Evolutionary conservation across 2,329 filamentous ascomycete genomes (phyloP), one percentile per base, ranked within the genome.

Genomic region (Lachnellula cervina): DNA sequence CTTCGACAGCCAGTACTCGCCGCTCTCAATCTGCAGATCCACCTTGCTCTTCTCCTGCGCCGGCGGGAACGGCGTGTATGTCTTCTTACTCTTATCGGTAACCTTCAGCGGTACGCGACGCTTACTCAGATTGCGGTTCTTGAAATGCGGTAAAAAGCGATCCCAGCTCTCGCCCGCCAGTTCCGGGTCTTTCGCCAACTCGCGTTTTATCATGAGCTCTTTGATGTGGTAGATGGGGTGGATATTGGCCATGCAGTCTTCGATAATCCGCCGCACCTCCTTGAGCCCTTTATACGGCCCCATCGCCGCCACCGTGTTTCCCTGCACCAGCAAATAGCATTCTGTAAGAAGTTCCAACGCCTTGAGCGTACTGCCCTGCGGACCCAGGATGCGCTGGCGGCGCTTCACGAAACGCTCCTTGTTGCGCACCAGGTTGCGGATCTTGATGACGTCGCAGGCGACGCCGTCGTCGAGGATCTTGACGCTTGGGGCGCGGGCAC

Each of bases 21-120:
- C 93, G 66, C 84, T 92, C 79, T 99, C 94, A 77, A 99, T 96
- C 80, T 99, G 93, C 73, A 91, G 76, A 74, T 99, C 94, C 66
- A 99, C 83, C 83, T 97, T 99, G 83, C 92, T 97, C 89, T 96
- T 96, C 80, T 99, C 93, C 63, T 92, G 91, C 44, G 91, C 83
- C 6, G 94, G 94, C 49, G 94, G 94, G 85, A 99, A 99, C 9
- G 94, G 93, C 62, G 95, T 99, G 79, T 97, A 99, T 13, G 80
- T 74, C 81, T 96, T 97, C 82, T 93, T 96, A 70, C 78, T 74
- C 81, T 99, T 99, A 78, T 99, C 92, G 52, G 83, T 90, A 70
- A 99, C 86, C 68, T 89, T 90, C 78, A 83, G 83, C 0, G 94
- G 95, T 65, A 86, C 84, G 64, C 84, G 83, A 63, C 94, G 82